phyloP scores from a whole-genome alignment of 352 stramenopile species.

The Saprolegnia diclina region DNA sequence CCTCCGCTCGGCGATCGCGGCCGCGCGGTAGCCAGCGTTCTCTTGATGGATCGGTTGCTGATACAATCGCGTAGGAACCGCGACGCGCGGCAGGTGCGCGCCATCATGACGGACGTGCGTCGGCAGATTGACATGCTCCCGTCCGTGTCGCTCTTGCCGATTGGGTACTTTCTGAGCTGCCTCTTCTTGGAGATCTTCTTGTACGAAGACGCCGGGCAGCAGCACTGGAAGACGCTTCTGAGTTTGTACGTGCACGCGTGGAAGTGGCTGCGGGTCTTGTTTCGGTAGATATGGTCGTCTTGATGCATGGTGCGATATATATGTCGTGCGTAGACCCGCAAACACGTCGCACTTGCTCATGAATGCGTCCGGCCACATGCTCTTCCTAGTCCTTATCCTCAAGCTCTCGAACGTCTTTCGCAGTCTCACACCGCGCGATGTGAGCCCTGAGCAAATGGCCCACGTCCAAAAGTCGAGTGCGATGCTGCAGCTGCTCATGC shows the following conservation, averaged over 20 bases:
- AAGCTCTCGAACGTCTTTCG: conserved; percentile 15
- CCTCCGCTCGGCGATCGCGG: conserved; percentile 3
- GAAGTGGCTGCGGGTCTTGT: conserved; percentile 61
- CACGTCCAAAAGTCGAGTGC: conserved; percentile 1
- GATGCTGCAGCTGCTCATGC: conserved; percentile 21
- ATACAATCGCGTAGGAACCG: neutral
- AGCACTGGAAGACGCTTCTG: neutral
- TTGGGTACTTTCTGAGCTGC: conserved; percentile 59
- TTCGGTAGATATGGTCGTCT: conserved; percentile 30
- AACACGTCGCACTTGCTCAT: conserved; percentile 34
- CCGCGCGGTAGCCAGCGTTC: neutral
- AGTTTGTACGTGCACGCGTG: conserved; percentile 21
- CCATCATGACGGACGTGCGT: conserved; percentile 12
- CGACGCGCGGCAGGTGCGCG: neutral
- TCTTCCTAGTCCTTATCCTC: conserved; percentile 19
- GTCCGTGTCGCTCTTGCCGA: conserved; percentile 38
- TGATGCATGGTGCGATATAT: neutral
- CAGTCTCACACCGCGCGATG: neutral
- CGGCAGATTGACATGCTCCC: conserved; percentile 11
- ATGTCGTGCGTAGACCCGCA: conserved; percentile 29
- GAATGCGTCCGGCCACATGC: conserved; percentile 23
- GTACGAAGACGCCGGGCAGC: conserved; percentile 4
- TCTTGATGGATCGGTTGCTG: neutral
- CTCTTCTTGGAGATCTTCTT: conserved; percentile 38
- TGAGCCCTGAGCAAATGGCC: neutral